These are phyloP conservation scores for Paratinospora sagittata DNA, from an alignment of 164 flowering plant species.

Conservation along the genomic window DNA sequence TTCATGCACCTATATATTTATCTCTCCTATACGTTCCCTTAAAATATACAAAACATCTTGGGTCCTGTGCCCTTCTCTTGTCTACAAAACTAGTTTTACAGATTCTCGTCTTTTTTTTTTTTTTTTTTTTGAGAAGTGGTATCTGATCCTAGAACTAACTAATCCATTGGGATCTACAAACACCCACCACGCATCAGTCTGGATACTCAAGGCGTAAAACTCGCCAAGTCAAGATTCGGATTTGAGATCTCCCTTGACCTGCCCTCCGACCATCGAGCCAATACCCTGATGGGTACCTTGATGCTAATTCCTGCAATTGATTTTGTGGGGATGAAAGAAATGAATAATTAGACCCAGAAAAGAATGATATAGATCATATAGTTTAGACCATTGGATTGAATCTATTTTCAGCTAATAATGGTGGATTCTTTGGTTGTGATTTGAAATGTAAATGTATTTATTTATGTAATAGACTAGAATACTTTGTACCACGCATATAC, in stretches of 20 bases:
- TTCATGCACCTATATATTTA: constrained; percentile 32
- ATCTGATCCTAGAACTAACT: too few relatives aligned
- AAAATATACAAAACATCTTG: constrained; percentile 2
- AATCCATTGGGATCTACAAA: too few relatives aligned
- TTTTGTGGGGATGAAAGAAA: constrained; percentile 1
- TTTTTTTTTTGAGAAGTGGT: too few relatives aligned
- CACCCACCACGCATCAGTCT: too few relatives aligned
- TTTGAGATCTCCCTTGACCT: too few relatives aligned
- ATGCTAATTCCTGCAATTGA: not conserved
- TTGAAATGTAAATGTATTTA: not conserved
- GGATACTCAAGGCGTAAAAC: too few relatives aligned
- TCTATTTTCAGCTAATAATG: not conserved
- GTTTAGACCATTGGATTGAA: not conserved
- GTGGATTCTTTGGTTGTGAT: not conserved
- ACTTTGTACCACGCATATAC: not conserved
- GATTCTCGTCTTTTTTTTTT: too few relatives aligned
- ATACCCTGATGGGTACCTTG: too few relatives aligned
- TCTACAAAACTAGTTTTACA: not conserved
- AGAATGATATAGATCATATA: not conserved
- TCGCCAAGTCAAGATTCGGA: too few relatives aligned
- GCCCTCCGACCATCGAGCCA: too few relatives aligned
- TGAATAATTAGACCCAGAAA: not conserved
- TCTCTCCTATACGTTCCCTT: not conserved
- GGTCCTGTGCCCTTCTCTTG: constrained; percentile 3
- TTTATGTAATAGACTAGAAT: not conserved